phyloP scores from a whole-genome alignment of 2,329 filamentous ascomycete species.

The Balansia obtecta region DNA sequence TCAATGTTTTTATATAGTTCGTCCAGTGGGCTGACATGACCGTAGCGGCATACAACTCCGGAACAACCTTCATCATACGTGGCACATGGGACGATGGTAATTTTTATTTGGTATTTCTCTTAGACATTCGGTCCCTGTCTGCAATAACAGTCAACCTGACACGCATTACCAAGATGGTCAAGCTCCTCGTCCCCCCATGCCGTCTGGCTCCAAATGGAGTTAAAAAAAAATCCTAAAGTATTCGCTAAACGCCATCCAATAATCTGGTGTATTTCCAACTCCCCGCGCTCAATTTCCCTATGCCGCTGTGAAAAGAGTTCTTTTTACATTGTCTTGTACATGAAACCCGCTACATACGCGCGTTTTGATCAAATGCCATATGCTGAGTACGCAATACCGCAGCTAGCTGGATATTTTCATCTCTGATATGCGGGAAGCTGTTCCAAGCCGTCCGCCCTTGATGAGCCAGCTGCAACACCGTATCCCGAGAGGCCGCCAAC shows the following conservation, averaged over 20 bases:
- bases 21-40: too few species aligned
- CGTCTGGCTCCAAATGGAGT: not conserved
- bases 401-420: slow-evolving; percentile 11
- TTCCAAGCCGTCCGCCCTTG: slow-evolving; percentile 12
- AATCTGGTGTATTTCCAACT: not conserved
- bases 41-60: too few species aligned
- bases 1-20: too few species aligned
- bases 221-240: not conserved
- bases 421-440: slow-evolving; percentile 28
- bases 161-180: too few species aligned
- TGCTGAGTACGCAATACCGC: not conserved
- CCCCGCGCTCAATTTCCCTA: not conserved
- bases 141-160: too few species aligned
- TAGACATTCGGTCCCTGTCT: too few species aligned
- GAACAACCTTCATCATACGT: too few species aligned
- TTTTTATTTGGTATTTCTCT: too few species aligned
- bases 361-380: not conserved
- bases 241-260: slow-evolving; percentile 1
- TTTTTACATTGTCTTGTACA: slow-evolving; percentile 1
- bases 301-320: not conserved
- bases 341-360: not conserved
- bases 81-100: too few species aligned
- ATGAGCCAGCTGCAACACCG: slow-evolving; percentile 15
- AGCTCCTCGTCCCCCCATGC: not conserved
- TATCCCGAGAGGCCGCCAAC: slow-evolving; percentile 30